A percentile compares a stretch with the other conserved stretches of the same genome.
These are phyloP conservation scores for Agastache rugosa DNA, from an alignment of 257 asterid species.

Conservation along the genomic window DNA sequence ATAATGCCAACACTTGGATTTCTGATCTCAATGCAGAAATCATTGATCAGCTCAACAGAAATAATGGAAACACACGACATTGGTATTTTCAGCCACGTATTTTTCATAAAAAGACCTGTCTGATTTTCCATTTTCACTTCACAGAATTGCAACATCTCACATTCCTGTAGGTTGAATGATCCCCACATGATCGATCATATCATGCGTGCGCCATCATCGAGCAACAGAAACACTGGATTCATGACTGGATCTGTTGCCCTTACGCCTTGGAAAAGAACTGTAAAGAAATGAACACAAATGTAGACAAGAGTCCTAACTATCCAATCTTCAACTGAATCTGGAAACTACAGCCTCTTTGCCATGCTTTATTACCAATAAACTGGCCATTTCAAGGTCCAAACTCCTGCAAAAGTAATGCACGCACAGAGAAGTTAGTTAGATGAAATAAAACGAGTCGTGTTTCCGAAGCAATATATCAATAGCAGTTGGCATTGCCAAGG, in stretches of 20 bases:
- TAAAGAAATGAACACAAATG: conserved; percentile 18
- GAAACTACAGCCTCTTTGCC: conserved; percentile 31
- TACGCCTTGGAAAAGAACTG: conserved; percentile 25
- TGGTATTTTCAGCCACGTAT: too few species aligned
- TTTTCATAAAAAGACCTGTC: too few species aligned
- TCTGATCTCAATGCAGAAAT: background rate
- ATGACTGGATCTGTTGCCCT: background rate
- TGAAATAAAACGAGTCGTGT: background rate
- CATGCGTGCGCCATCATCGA: background rate
- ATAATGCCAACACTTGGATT: too few species aligned
- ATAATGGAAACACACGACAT: too few species aligned
- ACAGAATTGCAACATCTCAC: too few species aligned
- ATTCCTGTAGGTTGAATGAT: background rate
- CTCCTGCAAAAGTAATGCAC: conserved; percentile 27
- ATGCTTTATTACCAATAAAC: conserved; percentile 11
- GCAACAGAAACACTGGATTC: background rate
- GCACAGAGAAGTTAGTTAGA: background rate
- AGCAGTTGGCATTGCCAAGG: too few species aligned
- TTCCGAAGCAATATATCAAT: background rate
- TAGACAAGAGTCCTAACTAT: conserved; percentile 18
- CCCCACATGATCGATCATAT: background rate
- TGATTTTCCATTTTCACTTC: too few species aligned
- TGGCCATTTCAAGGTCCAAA: conserved; percentile 19
- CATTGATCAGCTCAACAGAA: background rate
- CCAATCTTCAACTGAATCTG: conserved; percentile 40